phyloP scores from a whole-genome alignment of 345 rosid genomes.

The Gossypium longicalyx region DNA sequence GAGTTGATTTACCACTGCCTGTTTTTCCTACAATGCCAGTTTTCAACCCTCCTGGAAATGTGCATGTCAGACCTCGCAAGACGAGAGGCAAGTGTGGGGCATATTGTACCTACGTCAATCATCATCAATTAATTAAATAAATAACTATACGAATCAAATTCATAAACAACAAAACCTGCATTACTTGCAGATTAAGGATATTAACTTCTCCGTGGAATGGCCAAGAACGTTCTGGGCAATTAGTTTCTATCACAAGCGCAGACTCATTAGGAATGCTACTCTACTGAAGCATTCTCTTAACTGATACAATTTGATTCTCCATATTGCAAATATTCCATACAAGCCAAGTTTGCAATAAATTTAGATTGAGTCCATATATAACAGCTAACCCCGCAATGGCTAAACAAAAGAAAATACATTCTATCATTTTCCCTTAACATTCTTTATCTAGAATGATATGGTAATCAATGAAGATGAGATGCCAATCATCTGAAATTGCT shows the following conservation, averaged over 20 bases:
- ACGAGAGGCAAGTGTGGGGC: conserved; percentile 57
- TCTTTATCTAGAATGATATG: background rate
- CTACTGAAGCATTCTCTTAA: conserved; percentile 66
- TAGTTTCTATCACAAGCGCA: conserved; percentile 51
- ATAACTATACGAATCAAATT: background rate
- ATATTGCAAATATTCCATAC: conserved; percentile 65
- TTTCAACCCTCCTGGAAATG: conserved; percentile 44
- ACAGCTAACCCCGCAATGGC: conserved; percentile 86
- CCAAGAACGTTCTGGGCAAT: conserved; percentile 46
- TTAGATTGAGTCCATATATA: conserved; percentile 75
- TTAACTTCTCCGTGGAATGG: conserved; percentile 54
- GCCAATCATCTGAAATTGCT: background rate
- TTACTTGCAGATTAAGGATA: conserved; percentile 46
- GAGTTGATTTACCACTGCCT: conserved; percentile 64
- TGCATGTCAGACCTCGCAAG: conserved; percentile 45
- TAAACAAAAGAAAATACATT: conserved; percentile 13
- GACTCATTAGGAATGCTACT: conserved; percentile 53
- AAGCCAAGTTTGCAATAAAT: conserved; percentile 57
- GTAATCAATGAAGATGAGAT: background rate
- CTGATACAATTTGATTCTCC: conserved; percentile 38
- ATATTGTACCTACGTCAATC: conserved; percentile 35
- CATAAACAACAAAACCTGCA: background rate
- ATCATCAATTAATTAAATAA: background rate
- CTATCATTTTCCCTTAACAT: background rate
- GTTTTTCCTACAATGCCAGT: conserved; percentile 65